These are phyloP conservation scores for Botrytis deweyae DNA, from an alignment of 2,329 filamentous ascomycete species.

Conservation along the genomic window DNA sequence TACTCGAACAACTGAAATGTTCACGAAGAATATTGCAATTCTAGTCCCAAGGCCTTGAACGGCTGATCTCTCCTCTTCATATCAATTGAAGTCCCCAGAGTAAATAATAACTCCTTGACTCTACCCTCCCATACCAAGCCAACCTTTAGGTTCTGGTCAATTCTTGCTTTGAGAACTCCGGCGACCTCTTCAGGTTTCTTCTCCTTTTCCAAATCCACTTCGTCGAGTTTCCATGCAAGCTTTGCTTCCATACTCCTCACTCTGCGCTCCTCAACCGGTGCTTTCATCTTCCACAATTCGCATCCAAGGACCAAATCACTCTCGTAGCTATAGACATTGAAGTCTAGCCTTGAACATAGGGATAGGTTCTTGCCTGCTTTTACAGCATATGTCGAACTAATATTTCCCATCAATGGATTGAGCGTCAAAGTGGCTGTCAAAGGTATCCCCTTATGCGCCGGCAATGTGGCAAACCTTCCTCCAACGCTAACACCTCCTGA, in stretches of 20 bases:
- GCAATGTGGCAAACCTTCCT: slow-evolving; percentile 83
- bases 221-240: slow-evolving; percentile 51
- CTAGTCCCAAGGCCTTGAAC: slow-evolving; percentile 72
- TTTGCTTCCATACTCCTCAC: slow-evolving; percentile 55
- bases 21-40: slow-evolving; percentile 81
- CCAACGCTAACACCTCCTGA: slow-evolving; percentile 89
- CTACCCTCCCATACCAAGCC: slow-evolving; percentile 90
- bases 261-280: slow-evolving; percentile 30
- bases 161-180: slow-evolving; percentile 83
- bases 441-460: slow-evolving; percentile 77
- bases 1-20: not conserved
- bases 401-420: slow-evolving; percentile 90
- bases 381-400: slow-evolving; percentile 89
- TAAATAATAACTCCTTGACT: slow-evolving; percentile 89
- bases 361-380: slow-evolving; percentile 80
- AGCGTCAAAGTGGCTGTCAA: slow-evolving; percentile 91
- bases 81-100: slow-evolving; percentile 82
- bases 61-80: slow-evolving; percentile 73
- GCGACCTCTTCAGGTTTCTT: slow-evolving; percentile 64
- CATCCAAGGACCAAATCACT: slow-evolving; percentile 88
- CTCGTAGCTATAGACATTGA: slow-evolving; percentile 98
- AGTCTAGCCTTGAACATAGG: slow-evolving; percentile 88
- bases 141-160: slow-evolving; percentile 85
- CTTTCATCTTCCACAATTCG: slow-evolving; percentile 78
- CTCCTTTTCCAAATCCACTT: slow-evolving; percentile 30